Evolutionary conservation across 768 basidiomycete species (phyloP).

Genomic region (Xerocomus potaroensis): DNA sequence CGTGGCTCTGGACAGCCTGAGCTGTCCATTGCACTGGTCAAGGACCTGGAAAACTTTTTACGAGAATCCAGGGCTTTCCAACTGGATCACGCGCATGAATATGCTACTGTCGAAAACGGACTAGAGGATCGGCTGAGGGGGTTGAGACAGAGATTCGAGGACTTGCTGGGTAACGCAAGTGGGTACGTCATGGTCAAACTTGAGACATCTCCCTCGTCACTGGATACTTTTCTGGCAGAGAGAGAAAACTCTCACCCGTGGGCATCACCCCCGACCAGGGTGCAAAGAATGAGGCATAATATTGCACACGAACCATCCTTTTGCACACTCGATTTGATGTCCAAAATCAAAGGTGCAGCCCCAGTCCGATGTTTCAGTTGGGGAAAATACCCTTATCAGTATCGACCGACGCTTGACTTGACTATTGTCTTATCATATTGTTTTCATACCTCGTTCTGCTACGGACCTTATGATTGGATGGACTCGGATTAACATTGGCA

Average conservation of each 20-base stretch:
- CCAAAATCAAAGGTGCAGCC: no score
- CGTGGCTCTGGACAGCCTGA: conserved; percentile 72
- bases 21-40: conserved; percentile 47
- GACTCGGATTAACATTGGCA: no score
- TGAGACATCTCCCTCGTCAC: background rate
- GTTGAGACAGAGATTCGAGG: conserved; percentile 27
- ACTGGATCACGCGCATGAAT: conserved; percentile 50
- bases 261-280: conserved; percentile 3
- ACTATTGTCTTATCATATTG: no score
- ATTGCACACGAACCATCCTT: no score
- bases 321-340: no score
- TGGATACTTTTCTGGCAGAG: conserved; percentile 11
- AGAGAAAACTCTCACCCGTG: conserved; percentile 17
- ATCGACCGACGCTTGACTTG: no score
- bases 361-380: no score
- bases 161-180: conserved; percentile 23
- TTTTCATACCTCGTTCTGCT: no score
- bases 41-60: conserved; percentile 63
- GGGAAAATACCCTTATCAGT: no score
- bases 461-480: no score
- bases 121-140: conserved; percentile 6
- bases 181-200: conserved; percentile 15
- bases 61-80: conserved; percentile 56
- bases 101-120: conserved; percentile 4
- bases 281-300: no score